phyloP scores from a whole-genome alignment of 805 yeast genomes.

The Yamadazyma sp. region DNA sequence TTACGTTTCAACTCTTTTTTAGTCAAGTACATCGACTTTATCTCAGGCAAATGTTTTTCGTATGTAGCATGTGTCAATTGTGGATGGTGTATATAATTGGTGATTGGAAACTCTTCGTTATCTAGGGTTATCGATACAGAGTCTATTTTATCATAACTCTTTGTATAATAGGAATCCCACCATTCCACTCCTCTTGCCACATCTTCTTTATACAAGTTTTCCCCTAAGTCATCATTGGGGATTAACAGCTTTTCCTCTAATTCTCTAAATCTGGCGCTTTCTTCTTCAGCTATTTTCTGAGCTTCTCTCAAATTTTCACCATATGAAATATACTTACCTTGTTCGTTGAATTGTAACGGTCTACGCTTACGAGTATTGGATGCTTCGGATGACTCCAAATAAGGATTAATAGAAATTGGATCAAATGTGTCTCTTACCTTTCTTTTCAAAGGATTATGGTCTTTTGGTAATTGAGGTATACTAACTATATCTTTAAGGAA shows the following conservation, averaged over 20 bases:
- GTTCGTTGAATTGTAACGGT: constrained; percentile 50
- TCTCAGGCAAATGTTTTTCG: constrained; percentile 43
- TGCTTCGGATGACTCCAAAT: constrained; percentile 21
- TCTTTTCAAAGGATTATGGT: constrained; percentile 28
- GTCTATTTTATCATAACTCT: constrained; percentile 33
- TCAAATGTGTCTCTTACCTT: constrained; percentile 28
- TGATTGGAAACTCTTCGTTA: constrained; percentile 48
- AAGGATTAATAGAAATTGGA: constrained; percentile 35
- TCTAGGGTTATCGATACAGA: constrained; percentile 26
- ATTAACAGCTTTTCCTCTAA: constrained; percentile 39
- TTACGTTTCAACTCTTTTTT: constrained; percentile 72
- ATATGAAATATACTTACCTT: constrained; percentile 60
- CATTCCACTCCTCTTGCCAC: constrained; percentile 73
- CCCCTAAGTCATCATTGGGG: constrained; percentile 55
- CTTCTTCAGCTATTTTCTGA: constrained; percentile 29
- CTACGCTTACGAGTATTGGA: constrained; percentile 19
- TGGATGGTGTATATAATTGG: constrained; percentile 82
- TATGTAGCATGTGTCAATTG: constrained; percentile 59
- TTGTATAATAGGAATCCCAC: constrained; percentile 77
- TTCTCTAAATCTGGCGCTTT: constrained; percentile 20
- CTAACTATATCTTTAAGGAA: constrained; percentile 24
- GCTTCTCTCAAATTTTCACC: constrained; percentile 55
- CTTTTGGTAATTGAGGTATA: constrained; percentile 22
- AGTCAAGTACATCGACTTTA: constrained; percentile 58
- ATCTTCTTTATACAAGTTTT: constrained; percentile 46